phyloP scores from a whole-genome alignment of 441 rosid genomes.

The Macaranga tanarius region DNA sequence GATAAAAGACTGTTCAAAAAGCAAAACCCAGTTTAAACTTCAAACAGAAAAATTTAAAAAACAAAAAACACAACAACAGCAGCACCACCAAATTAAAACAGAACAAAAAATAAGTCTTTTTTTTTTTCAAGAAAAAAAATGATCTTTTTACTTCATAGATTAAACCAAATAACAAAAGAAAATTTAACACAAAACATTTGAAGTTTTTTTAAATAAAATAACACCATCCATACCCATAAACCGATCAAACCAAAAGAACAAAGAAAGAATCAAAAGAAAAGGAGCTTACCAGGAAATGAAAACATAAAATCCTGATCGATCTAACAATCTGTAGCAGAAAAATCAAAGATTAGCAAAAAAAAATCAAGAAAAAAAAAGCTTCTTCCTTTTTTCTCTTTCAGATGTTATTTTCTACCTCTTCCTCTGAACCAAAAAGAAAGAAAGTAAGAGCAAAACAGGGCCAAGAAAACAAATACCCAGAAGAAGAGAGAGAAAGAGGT shows the following conservation, averaged over 20 bases:
- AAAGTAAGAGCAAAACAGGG: background rate
- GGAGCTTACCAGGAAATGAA: conserved; percentile 32
- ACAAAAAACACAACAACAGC: background rate
- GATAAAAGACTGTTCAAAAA: background rate
- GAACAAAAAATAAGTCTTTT: background rate
- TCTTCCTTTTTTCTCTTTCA: background rate
- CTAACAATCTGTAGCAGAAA: conserved; percentile 35
- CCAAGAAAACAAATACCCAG: conserved; percentile 6
- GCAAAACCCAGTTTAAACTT: background rate
- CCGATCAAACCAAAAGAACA: conserved; percentile 31
- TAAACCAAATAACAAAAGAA: conserved; percentile 15
- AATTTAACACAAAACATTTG: background rate
- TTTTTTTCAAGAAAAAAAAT: background rate
- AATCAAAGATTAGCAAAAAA: background rate
- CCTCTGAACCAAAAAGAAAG: conserved; percentile 32
- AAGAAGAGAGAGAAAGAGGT: conserved; percentile 25
- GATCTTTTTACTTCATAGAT: background rate
- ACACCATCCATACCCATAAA: conserved; percentile 17
- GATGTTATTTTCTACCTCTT: conserved; percentile 29
- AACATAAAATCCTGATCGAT: conserved; percentile 39
- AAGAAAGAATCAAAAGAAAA: background rate
- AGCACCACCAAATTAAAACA: background rate
- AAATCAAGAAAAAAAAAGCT: background rate
- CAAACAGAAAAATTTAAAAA: background rate
- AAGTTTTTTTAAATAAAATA: background rate